phyloP scores from a whole-genome alignment of 345 rosid genomes.

The Eucalyptus cladocalyx region DNA sequence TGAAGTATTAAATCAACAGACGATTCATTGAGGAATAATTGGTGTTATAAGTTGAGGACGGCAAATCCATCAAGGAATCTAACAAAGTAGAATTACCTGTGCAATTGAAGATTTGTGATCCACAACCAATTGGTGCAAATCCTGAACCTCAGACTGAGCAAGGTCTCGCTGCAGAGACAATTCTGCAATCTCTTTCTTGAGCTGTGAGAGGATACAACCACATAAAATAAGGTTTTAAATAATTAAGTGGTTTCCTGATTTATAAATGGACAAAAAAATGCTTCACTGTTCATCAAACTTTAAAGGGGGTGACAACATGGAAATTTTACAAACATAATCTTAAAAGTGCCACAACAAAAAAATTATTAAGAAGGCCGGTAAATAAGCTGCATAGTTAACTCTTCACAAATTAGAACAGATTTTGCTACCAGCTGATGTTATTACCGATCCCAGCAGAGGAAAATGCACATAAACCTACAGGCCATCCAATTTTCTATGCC shows the following conservation, averaged over 20 bases:
- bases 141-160: slow-evolving; percentile 51
- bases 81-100: slow-evolving; percentile 2
- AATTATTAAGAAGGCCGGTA: neutral
- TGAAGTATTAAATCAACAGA: slow-evolving; percentile 7
- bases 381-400: neutral
- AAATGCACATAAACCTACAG: neutral
- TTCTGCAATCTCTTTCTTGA: slow-evolving; percentile 41
- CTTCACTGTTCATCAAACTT: neutral
- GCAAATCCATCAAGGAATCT: neutral
- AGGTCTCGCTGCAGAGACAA: slow-evolving; percentile 41
- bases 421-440: neutral
- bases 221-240: neutral
- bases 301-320: neutral
- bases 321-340: neutral
- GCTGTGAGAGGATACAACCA: slow-evolving; percentile 28
- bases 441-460: neutral
- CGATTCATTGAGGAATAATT: neutral
- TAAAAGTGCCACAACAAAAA: neutral
- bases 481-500: neutral
- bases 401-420: neutral
- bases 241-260: neutral
- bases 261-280: neutral
- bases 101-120: slow-evolving; percentile 18
- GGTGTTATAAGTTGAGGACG: neutral
- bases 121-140: slow-evolving; percentile 24